Base-by-base conservation (phyloP, 2,329 filamentous ascomycete genomes). In the Diaporthe helianthi region DNA sequence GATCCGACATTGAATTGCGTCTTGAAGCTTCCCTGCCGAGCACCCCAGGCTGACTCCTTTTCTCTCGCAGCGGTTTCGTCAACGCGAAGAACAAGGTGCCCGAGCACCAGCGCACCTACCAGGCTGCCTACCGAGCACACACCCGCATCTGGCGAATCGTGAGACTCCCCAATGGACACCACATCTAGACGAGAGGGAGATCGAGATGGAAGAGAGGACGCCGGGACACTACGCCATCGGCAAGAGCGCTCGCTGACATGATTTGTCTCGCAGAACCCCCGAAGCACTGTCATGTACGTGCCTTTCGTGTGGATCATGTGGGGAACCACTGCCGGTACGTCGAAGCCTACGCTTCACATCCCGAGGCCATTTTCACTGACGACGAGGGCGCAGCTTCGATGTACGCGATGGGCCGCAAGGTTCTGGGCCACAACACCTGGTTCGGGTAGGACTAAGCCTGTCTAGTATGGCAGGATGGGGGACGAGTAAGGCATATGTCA, bases 341-440 rank as follows among this genome's bases (percentile, higher is more conserved):
- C 51, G 47, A 44, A 58, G n/a, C 7, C 29, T 29, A 49, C 24
- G 10, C 17, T 19, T 36, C 58, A 31, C 58, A 33, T 12, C 5
- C 15, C 12, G 44, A 49, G 29, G 69, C 71, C 54, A 68, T 65
- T 70, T 67, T 73, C 65, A 69, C 75, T 76, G 71, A 78, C 67
- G 19, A 66, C 44, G 55, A 7, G 53, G 24, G 53, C 22, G 65
- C 73, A 89, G 87, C 81, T 66, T 78, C 82, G 74, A 83, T 93
- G 82, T 95, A 92, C 84, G 91, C 90, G 83, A 90, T 92, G 84
- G 83, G 85, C 79, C 91, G 92, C 79, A 89, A 92, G 84, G 83
- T 92, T 73, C 79, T 90, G 72, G 92, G 92, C 77, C 88, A 94
- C 86, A 94, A 93, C 87, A 93, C 90, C 72, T 94, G 90, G 89